These are phyloP conservation scores for Rhododendron simsii DNA, from an alignment of 148 eudicot species.

Conservation along the genomic window DNA sequence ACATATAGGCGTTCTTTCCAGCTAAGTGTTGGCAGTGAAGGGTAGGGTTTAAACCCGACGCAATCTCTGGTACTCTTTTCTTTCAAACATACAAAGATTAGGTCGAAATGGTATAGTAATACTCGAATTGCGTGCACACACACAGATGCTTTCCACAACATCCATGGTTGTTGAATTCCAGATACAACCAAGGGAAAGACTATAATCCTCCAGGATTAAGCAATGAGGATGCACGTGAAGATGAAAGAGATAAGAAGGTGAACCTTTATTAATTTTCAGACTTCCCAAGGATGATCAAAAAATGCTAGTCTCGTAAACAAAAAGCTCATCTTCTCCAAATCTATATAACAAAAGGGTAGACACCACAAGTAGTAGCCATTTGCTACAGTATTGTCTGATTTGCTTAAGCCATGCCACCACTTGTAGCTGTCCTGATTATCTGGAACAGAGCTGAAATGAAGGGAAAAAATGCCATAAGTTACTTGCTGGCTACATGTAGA, in stretches of 20 bases:
- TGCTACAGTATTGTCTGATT: background rate
- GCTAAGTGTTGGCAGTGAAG: background rate
- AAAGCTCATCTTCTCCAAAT: background rate
- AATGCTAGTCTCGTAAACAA: background rate
- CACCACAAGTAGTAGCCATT: background rate
- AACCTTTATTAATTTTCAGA: conserved; percentile 2
- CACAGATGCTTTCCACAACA: background rate
- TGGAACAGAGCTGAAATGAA: conserved; percentile 17
- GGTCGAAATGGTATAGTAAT: background rate
- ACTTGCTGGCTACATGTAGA: background rate
- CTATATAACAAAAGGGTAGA: background rate
- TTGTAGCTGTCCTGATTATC: conserved; percentile 40
- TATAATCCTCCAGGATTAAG: too few relatives aligned
- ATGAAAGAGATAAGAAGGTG: background rate
- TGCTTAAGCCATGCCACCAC: conserved; percentile 75
- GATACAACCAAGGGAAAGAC: background rate
- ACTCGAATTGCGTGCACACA: background rate
- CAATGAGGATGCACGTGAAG: background rate
- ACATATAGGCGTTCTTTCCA: background rate
- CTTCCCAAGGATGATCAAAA: background rate
- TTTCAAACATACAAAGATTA: background rate
- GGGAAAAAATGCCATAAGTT: background rate
- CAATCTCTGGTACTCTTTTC: background rate
- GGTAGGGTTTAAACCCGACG: background rate
- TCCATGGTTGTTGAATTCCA: background rate